Percentiles rank a stretch among this genome's conserved stretches.
Evolutionary conservation across 768 basidiomycete genomes (phyloP).

Genomic region (Tephrocybe sp.): DNA sequence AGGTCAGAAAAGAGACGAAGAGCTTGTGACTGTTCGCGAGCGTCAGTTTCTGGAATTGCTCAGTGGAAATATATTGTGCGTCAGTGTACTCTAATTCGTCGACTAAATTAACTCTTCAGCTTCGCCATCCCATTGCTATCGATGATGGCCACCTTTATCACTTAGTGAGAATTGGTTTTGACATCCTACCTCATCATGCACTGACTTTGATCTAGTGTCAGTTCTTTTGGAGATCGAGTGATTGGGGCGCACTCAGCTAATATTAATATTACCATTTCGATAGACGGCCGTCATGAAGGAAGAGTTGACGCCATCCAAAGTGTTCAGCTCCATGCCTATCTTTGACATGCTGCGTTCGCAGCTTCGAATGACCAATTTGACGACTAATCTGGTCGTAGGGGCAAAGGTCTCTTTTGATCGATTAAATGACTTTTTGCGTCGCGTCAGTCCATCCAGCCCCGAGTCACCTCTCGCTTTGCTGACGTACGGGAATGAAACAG

Average conservation of each 20-base stretch:
- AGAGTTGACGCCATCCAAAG: constrained; percentile 37
- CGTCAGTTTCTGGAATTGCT: constrained; percentile 48
- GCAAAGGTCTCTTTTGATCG: constrained; percentile 68
- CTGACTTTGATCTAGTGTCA: background rate
- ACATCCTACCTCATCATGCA: background rate
- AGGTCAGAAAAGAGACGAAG: constrained; percentile 54
- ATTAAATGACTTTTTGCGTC: constrained; percentile 36
- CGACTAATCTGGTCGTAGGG: constrained; percentile 19
- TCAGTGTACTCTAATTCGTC: background rate
- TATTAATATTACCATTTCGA: background rate
- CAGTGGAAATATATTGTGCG: constrained; percentile 41
- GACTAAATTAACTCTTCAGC: constrained; percentile 28
- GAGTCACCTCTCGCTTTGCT: background rate
- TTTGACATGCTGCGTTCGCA: constrained; percentile 60
- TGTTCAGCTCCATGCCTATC: constrained; percentile 54
- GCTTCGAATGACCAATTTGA: constrained; percentile 34
- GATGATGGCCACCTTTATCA: constrained; percentile 62
- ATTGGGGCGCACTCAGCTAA: too few relatives aligned
- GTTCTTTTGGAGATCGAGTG: too few relatives aligned
- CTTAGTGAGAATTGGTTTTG: constrained; percentile 37
- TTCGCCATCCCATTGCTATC: constrained; percentile 58
- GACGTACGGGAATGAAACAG: background rate
- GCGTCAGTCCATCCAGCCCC: constrained; percentile 25
- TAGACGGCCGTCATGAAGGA: constrained; percentile 38
- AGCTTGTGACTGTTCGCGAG: constrained; percentile 53